Base-by-base conservation (phyloP, 768 basidiomycete species). In the Leccinum arenicola region DNA sequence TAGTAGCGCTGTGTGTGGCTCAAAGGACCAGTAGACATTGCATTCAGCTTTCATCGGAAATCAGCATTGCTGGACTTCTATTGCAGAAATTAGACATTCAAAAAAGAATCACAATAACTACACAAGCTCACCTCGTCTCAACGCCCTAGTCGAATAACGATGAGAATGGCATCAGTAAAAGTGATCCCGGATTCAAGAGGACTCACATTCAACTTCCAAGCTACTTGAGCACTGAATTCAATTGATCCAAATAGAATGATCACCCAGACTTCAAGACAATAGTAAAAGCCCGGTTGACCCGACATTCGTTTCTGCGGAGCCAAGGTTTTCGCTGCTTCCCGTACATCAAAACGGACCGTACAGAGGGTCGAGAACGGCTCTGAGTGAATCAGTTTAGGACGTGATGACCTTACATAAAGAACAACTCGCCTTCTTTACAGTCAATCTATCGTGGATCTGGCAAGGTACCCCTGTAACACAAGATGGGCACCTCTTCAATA, bases 151-250 rank as follows among this genome's bases (percentile, higher is more conserved):
- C 4, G 31, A 36, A 36, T 23, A 11, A 29, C n/a, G 6, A 43
- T 25, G 21, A 17, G 38, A 15, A 29, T 31, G 43, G 11, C 14
- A 54, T 52, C 27, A 62, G 50, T 29, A 27, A 50, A 12, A 3
- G 9, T 12, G 21, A n/a, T 12, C 5, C 2, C 3, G 1, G 3
- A 38, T 35, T 25, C 8, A 1, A 15, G 7, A 33, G 27, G 48
- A 48, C 61, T 64, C 33, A 62, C 61, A 27, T 62, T 21, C 48
- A n/a, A 56, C 4, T 53, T 53, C 61, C 62, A 62, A 4, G 62
- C 61, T 3, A 62, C 56, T 11, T 62, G 63, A 11, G 63, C 56
- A 21, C 35, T 57, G 25, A 43, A 57, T 87, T 67, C 65, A 1
- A 65, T 64, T 25, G 27, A 23, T 48, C 65, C 65, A 8, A 67